Percentiles rank a stretch among this genome's conserved stretches.
Evolutionary conservation across 495 filamentous ascomycete genomes (phyloP).

Genomic region (Peziza echinospora): DNA sequence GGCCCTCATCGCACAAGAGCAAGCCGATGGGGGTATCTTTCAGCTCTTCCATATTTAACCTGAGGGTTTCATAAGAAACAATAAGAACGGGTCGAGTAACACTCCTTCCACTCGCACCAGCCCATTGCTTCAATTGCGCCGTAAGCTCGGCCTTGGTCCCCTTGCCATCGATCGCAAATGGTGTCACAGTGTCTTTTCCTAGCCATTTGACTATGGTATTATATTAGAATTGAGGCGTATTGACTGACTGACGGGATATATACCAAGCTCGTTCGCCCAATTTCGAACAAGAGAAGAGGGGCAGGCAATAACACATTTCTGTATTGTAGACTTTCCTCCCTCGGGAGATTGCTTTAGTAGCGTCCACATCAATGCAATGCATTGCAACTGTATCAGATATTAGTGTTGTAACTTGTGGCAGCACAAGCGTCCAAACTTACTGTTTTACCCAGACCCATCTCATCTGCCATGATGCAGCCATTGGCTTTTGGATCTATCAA

Average conservation of each 20-base stretch:
- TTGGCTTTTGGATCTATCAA: slow-evolving; percentile 85
- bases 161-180: slow-evolving; percentile 94
- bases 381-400: slow-evolving; percentile 38
- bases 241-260: no score
- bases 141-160: slow-evolving; percentile 83
- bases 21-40: slow-evolving; percentile 72
- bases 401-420: no score
- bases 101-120: slow-evolving; percentile 67
- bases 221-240: slow-evolving; percentile 20
- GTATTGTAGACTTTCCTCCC: slow-evolving; percentile 76
- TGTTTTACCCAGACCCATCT: slow-evolving; percentile 96
- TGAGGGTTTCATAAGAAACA: slow-evolving; percentile 91
- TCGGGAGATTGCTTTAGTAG: slow-evolving; percentile 87
- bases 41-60: slow-evolving; percentile 74
- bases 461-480: slow-evolving; percentile 98
- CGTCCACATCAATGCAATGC: slow-evolving; percentile 79
- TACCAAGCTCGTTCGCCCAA: slow-evolving; percentile 95
- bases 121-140: slow-evolving; percentile 82
- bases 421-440: slow-evolving; percentile 23
- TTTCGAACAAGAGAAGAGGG: slow-evolving; percentile 91
- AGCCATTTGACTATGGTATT: slow-evolving; percentile 94
- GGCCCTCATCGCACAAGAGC: slow-evolving; percentile 93
- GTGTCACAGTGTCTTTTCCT: slow-evolving; percentile 69
- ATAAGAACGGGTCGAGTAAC: slow-evolving; percentile 95
- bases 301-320: slow-evolving; percentile 97